Evolutionary conservation across 768 basidiomycete species (phyloP).

Genomic region (Sistotremastrum niveocremeum): DNA sequence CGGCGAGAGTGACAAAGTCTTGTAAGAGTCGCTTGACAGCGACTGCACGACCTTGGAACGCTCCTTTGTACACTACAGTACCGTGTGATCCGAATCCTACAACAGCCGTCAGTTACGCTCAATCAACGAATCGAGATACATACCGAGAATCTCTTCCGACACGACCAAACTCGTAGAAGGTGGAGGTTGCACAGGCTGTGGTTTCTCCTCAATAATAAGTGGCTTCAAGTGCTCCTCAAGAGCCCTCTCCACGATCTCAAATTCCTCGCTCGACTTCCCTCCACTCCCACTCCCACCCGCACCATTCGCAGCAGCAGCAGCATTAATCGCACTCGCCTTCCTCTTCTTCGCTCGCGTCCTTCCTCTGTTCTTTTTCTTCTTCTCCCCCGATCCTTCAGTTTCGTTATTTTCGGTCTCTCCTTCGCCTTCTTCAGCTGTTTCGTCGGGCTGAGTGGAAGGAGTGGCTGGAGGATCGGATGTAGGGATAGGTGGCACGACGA

Average conservation of each 20-base stretch:
- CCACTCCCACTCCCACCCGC: conserved; percentile 14
- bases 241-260: conserved; percentile 7
- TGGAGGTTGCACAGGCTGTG: conserved; percentile 4
- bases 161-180: conserved; percentile 44
- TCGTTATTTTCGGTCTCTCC: conserved; percentile 41
- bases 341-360: conserved; percentile 21
- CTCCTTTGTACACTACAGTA: conserved; percentile 88
- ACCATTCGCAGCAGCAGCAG: conserved; percentile 8
- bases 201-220: conserved; percentile 11
- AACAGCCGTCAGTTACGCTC: conserved; percentile 3
- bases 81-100: conserved; percentile 92
- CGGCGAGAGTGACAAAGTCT: conserved; percentile 90
- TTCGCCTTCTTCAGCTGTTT: conserved; percentile 37
- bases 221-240: conserved; percentile 4
- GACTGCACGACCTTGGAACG: conserved; percentile 92
- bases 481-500: no score
- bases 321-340: conserved; percentile 35
- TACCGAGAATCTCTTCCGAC: conserved; percentile 65
- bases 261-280: conserved; percentile 23
- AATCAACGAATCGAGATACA: conserved; percentile 10
- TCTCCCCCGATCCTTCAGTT: conserved; percentile 30
- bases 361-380: conserved; percentile 11
- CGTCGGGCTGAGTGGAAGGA: conserved; percentile 4
- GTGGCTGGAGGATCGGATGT: no score
- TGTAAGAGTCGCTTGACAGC: conserved; percentile 95